phyloP scores from a whole-genome alignment of 805 yeast species.

The Zygoascus flipseniorum region DNA sequence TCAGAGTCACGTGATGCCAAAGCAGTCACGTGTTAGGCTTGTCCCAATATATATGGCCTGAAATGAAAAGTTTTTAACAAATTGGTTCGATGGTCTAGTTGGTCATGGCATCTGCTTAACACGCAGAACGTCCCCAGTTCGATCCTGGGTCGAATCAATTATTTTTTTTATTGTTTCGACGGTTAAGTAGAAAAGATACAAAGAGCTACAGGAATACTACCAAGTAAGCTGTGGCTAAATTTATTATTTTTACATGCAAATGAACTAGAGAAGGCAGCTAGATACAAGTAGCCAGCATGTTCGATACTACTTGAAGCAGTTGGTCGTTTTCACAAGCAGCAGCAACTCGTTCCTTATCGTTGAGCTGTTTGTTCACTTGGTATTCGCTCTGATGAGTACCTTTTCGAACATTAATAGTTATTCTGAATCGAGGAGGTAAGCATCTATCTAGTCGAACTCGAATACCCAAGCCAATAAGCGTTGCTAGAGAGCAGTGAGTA shows the following conservation, averaged over 20 bases:
- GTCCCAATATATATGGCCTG: too few species aligned
- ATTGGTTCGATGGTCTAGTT: conserved; percentile 97
- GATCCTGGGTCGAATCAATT: conserved; percentile 99
- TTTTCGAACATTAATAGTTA: conserved; percentile 70
- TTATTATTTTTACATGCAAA: neutral
- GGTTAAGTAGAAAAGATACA: neutral
- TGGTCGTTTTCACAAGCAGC: conserved; percentile 99
- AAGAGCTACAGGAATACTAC: too few species aligned
- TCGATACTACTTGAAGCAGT: conserved; percentile 77
- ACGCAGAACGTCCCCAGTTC: conserved; percentile 99
- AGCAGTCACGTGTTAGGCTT: too few species aligned
- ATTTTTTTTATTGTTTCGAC: conserved; percentile 29
- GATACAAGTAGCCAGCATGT: conserved; percentile 77
- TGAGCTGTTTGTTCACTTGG: conserved; percentile 93
- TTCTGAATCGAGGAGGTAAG: conserved; percentile 75
- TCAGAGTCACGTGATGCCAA: too few species aligned
- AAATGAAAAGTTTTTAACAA: neutral
- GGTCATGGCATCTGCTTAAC: conserved; percentile 99
- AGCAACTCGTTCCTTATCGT: conserved; percentile 95
- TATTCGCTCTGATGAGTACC: conserved; percentile 94
- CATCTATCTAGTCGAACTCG: conserved; percentile 86
- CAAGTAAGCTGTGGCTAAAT: neutral
- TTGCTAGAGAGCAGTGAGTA: conserved; percentile 94
- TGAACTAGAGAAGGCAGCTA: neutral
- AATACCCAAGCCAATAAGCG: conserved; percentile 90